Evolutionary conservation across 345 rosid species (phyloP), one percentile per base, ranked within the genome.

Genomic region (Raphanus sativus): DNA sequence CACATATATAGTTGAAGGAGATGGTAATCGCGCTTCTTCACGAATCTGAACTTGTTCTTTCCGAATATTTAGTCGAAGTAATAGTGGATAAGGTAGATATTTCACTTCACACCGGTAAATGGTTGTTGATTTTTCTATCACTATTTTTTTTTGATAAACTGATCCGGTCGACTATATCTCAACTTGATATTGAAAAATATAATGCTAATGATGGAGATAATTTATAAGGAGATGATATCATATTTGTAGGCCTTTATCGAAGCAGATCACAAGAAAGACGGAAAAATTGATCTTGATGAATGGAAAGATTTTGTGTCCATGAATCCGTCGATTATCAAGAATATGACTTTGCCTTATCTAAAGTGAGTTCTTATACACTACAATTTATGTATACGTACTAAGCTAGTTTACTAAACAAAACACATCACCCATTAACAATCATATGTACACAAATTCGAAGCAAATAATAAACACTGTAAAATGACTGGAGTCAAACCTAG

Each of bases 11-110:
- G 98, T 81, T 94, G 81, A 94, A 85, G 84, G 92, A 86, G 85
- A 94, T 94, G 98, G 98, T 94, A n/a, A 16, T 89, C 75, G 98
- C 95, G 8, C 91, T 94, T 66, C 86, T 92, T 74, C 87, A 89
- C 8, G 98, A 94, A 83, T 94, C 98, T 0, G 97, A 92, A 50
- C 88, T 95, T 38, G 42, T 80, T 8, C 82, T 95, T 24, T 84
- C 94, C 0, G 91, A 92, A 28, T 97, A 92, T 58, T 64, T 81
- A 17, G 87, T 95, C 13, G 90, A 92, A 86, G 62, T 82, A 17
- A 92, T 92, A 56, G 96, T 95, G 6, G 87, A 87, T 81, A 87
- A 88, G 93, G 99, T 91, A 81, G 48, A 4, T 54, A 28, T 21
- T 21, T 21, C 28, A 34, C 8, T 67, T 21, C 52, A 42, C 42